Percentiles rank a stretch among this genome's conserved stretches.
phyloP scores from a whole-genome alignment of 2,329 filamentous ascomycete genomes.

The Cryphonectria japonica region DNA sequence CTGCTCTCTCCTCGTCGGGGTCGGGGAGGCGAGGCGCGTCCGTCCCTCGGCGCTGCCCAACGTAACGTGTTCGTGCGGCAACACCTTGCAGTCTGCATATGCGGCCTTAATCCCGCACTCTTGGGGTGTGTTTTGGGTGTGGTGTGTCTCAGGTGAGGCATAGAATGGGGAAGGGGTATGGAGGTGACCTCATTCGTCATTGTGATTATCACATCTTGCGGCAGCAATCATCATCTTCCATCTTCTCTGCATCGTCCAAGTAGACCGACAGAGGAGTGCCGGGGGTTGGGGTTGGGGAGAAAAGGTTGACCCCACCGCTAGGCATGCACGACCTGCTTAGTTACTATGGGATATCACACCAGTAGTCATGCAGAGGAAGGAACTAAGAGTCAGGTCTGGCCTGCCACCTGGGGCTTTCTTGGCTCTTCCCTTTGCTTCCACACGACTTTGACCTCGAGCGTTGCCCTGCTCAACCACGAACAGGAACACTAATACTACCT shows the following conservation, averaged over 20 bases:
- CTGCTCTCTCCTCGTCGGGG: neutral
- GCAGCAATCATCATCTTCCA: neutral
- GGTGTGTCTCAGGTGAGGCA: slow-evolving; percentile 17
- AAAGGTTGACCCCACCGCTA: slow-evolving; percentile 8
- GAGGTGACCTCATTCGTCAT: slow-evolving; percentile 8
- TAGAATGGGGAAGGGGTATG: slow-evolving; percentile 1
- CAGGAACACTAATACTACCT: no score
- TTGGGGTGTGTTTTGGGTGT: neutral
- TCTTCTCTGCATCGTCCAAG: neutral
- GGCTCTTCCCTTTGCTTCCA: no score
- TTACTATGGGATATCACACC: slow-evolving; percentile 12
- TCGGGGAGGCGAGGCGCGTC: slow-evolving; percentile 2
- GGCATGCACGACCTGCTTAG: slow-evolving; percentile 19
- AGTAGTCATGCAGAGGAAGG: neutral
- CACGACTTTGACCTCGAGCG: no score
- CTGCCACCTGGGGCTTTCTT: no score
- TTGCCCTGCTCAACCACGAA: no score
- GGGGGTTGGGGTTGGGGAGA: neutral
- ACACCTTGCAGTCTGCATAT: neutral
- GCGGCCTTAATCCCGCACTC: slow-evolving; percentile 9
- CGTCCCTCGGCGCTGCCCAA: neutral
- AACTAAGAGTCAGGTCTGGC: no score
- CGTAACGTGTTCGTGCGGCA: neutral
- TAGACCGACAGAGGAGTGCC: neutral
- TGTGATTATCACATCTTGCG: neutral